Percentiles rank a stretch among this genome's conserved stretches.
These are phyloP conservation scores for Scleroderma citrinum DNA, from an alignment of 768 basidiomycete species.

Conservation along the genomic window DNA sequence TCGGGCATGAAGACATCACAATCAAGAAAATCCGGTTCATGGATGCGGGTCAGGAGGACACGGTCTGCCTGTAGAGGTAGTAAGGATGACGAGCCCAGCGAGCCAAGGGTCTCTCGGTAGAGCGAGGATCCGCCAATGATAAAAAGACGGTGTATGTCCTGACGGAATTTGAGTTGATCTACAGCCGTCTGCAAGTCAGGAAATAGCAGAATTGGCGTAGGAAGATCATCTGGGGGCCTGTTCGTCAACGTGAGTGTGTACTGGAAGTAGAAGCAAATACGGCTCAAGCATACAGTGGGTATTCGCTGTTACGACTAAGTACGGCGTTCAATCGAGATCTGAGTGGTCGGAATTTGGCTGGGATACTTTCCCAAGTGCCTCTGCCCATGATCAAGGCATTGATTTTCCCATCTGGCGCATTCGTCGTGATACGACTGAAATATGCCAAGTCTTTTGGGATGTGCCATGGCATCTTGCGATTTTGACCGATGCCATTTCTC, in stretches of 20 bases:
- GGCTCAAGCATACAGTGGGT: constrained; percentile 49
- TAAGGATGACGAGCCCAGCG: constrained; percentile 22
- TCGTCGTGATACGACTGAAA: constrained; percentile 76
- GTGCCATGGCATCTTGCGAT: constrained; percentile 79
- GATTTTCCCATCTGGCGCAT: constrained; percentile 43
- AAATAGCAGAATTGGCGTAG: constrained; percentile 27
- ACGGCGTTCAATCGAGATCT: constrained; percentile 72
- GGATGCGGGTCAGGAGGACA: constrained; percentile 81
- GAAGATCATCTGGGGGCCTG: constrained; percentile 8
- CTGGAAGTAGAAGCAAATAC: background rate
- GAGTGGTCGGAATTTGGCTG: constrained; percentile 76
- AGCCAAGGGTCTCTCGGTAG: constrained; percentile 64
- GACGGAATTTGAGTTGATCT: constrained; percentile 6
- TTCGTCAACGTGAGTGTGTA: background rate
- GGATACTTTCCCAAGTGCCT: constrained; percentile 97
- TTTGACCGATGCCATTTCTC: constrained; percentile 80
- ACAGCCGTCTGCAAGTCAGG: constrained; percentile 17
- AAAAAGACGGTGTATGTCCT: constrained; percentile 54
- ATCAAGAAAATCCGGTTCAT: constrained; percentile 64
- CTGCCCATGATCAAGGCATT: constrained; percentile 95
- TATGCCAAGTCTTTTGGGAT: constrained; percentile 87
- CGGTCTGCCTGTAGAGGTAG: constrained; percentile 56
- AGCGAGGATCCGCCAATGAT: constrained; percentile 90
- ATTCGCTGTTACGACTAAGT: constrained; percentile 54
- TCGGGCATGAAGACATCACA: constrained; percentile 89